These are phyloP conservation scores for Citrullus amarus DNA, from an alignment of 306 rosid species.

Conservation along the genomic window DNA sequence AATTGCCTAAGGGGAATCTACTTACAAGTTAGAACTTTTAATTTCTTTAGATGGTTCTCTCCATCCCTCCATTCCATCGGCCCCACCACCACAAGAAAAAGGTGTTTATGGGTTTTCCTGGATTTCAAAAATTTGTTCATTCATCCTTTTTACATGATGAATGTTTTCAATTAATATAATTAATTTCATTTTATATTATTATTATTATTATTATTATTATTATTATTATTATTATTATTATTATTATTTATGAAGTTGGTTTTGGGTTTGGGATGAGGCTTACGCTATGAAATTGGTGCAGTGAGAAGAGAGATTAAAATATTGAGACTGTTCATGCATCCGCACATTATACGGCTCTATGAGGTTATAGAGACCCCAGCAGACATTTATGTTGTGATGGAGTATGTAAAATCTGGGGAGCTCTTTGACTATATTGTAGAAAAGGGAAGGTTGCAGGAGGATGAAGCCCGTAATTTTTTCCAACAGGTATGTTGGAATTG, in stretches of 20 bases:
- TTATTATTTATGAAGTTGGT: not conserved
- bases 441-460: conserved; percentile 94
- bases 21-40: not conserved
- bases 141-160: not conserved
- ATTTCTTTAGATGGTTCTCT: not conserved
- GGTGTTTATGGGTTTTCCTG: not conserved
- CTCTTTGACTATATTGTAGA: conserved; percentile 92
- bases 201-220: not conserved
- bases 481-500: conserved; percentile 58
- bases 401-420: conserved; percentile 89
- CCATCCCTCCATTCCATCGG: not conserved
- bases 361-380: conserved; percentile 80
- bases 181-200: no score
- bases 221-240: no score
- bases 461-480: conserved; percentile 90
- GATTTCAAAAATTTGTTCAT: not conserved
- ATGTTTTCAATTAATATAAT: not conserved
- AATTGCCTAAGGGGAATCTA: not conserved
- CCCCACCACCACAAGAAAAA: not conserved
- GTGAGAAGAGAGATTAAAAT: conserved; percentile 92
- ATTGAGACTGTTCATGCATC: conserved; percentile 88
- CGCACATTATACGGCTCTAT: conserved; percentile 81
- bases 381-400: conserved; percentile 86
- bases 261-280: not conserved
- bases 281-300: conserved; percentile 29